These are phyloP conservation scores for Tetradesmus lagerheimii DNA, from an alignment of 139 green algal species.

Conservation along the genomic window DNA sequence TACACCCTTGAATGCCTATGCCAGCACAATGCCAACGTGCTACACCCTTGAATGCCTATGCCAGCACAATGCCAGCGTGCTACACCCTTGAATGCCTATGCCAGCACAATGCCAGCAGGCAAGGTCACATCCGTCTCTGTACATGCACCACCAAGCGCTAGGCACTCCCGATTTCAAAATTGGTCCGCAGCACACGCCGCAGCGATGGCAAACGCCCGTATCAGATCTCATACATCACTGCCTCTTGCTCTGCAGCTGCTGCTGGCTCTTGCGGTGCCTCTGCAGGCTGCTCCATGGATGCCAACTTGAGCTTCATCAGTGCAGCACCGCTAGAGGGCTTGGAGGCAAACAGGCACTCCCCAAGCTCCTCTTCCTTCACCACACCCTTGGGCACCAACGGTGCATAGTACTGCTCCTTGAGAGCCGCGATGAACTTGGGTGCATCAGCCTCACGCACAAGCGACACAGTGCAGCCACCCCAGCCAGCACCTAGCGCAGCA, in stretches of 20 bases:
- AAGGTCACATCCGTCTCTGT: too few species aligned
- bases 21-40: too few species aligned
- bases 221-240: not conserved
- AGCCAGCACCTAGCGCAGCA: constrained; percentile 80
- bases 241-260: not conserved
- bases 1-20: too few species aligned
- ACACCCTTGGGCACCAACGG: constrained; percentile 27
- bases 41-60: too few species aligned
- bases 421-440: constrained; percentile 68
- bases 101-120: too few species aligned
- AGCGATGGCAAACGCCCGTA: too few species aligned
- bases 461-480: constrained; percentile 95
- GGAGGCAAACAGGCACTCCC: constrained; percentile 61
- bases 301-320: constrained; percentile 49
- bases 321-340: constrained; percentile 55
- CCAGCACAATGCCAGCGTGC: too few species aligned
- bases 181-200: too few species aligned
- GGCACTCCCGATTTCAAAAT: too few species aligned
- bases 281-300: not conserved
- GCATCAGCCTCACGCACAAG: constrained; percentile 76
- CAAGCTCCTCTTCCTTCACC: constrained; percentile 42
- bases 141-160: too few species aligned
- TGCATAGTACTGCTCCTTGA: constrained; percentile 63
- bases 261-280: not conserved
- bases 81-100: too few species aligned